Evolutionary conservation across 495 filamentous ascomycete genomes (phyloP).

Genomic region (Aspergillus biplanus): DNA sequence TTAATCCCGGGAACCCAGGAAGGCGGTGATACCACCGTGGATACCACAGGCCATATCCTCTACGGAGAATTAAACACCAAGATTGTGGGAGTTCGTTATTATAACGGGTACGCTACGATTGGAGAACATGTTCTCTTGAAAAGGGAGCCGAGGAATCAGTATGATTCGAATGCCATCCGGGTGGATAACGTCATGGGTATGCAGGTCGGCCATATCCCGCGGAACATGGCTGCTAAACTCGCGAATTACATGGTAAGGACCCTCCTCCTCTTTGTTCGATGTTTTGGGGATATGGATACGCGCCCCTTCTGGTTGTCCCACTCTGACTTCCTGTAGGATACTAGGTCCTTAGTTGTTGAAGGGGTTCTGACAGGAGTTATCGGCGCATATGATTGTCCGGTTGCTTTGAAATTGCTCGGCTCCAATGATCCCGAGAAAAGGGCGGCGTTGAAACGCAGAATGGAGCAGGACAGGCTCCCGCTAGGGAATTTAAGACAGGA

Average conservation of each 20-base stretch:
- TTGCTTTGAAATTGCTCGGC: slow-evolving; percentile 69
- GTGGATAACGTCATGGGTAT: slow-evolving; percentile 76
- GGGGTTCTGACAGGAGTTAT: slow-evolving; percentile 66
- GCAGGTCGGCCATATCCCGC: slow-evolving; percentile 83
- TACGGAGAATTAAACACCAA: slow-evolving; percentile 62
- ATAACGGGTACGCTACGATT: slow-evolving; percentile 67
- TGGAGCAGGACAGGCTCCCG: slow-evolving; percentile 66
- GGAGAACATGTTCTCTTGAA: slow-evolving; percentile 72
- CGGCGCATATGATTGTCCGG: slow-evolving; percentile 68
- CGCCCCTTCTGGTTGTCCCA: neutral
- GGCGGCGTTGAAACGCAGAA: slow-evolving; percentile 56
- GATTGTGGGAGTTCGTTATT: slow-evolving; percentile 82
- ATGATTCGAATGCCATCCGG: slow-evolving; percentile 79
- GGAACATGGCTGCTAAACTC: slow-evolving; percentile 66
- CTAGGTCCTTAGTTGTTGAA: slow-evolving; percentile 61
- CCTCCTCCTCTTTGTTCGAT: neutral
- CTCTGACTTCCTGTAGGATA: slow-evolving; percentile 47
- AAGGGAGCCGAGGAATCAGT: slow-evolving; percentile 73
- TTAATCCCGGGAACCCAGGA: slow-evolving; percentile 41
- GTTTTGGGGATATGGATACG: neutral
- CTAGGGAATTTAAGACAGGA: slow-evolving; percentile 41
- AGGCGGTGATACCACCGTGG: slow-evolving; percentile 44
- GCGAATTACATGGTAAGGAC: slow-evolving; percentile 67
- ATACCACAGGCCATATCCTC: slow-evolving; percentile 42
- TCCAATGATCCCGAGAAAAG: slow-evolving; percentile 56